Evolutionary conservation across 768 basidiomycete genomes (phyloP).

Genomic region (Saitozyma podzolica): DNA sequence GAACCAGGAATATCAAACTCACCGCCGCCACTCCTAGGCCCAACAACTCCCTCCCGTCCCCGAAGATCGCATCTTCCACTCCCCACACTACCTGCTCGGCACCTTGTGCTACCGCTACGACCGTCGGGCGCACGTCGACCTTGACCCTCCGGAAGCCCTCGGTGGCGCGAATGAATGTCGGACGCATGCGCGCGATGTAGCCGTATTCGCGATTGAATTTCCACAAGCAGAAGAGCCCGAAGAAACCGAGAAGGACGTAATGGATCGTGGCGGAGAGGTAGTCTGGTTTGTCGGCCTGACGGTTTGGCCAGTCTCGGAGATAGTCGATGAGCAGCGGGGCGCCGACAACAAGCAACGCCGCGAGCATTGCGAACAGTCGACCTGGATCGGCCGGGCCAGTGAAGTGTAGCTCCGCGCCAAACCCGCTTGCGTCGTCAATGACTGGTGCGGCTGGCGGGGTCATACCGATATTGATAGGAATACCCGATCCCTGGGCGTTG

Average conservation of each 20-base stretch:
- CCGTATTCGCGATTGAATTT: conserved; percentile 27
- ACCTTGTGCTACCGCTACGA: conserved; percentile 20
- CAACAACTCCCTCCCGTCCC: conserved; percentile 25
- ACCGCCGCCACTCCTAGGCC: conserved; percentile 22
- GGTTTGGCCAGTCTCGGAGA: conserved; percentile 22
- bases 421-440: conserved; percentile 7
- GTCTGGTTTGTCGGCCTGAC: conserved; percentile 10
- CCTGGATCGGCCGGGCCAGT: conserved; percentile 29
- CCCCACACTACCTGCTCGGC: conserved; percentile 24
- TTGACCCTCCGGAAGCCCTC: conserved; percentile 6
- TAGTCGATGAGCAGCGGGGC: conserved; percentile 27
- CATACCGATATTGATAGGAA: conserved; percentile 12
- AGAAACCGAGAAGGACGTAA: conserved; percentile 13
- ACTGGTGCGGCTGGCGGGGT: background rate
- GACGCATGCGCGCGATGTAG: conserved; percentile 8
- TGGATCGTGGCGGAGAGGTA: conserved; percentile 22
- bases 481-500: conserved; percentile 5
- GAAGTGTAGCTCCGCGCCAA: conserved; percentile 20
- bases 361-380: conserved; percentile 23
- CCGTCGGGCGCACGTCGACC: conserved; percentile 7
- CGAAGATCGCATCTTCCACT: conserved; percentile 38
- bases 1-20: conserved; percentile 14
- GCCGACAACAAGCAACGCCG: conserved; percentile 14
- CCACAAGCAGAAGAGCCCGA: conserved; percentile 9
- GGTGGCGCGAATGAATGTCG: conserved; percentile 8